These are phyloP conservation scores for Aspergillus sclerotialis DNA, from an alignment of 2,329 filamentous ascomycete species.

Conservation along the genomic window DNA sequence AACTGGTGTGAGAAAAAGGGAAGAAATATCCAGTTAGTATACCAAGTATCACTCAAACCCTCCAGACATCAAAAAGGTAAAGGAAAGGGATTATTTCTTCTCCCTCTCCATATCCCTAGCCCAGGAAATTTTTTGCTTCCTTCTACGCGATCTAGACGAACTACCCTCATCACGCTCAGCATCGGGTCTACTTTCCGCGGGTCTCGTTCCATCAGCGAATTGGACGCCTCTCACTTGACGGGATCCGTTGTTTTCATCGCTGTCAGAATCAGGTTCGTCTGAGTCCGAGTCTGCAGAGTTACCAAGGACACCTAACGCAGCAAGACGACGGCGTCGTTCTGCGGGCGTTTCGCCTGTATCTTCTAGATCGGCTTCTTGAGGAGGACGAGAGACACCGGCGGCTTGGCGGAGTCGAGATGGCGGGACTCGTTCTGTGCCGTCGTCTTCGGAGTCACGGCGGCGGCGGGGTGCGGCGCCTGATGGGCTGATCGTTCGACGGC, in stretches of 20 bases:
- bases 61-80: too few species aligned
- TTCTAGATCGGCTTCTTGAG: constrained; percentile 20
- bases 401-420: constrained; percentile 28
- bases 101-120: too few species aligned
- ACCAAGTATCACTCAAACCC: too few species aligned
- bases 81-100: too few species aligned
- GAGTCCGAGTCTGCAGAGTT: constrained; percentile 21
- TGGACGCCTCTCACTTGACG: constrained; percentile 17
- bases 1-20: too few species aligned
- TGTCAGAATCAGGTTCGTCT: constrained; percentile 19
- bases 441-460: constrained; percentile 35
- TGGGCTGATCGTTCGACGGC: constrained; percentile 28
- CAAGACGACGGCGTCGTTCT: constrained; percentile 40
- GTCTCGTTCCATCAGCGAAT: constrained; percentile 26
- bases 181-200: constrained; percentile 14
- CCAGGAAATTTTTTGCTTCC: too few species aligned
- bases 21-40: too few species aligned
- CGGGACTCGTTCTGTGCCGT: constrained; percentile 37
- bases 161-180: too few species aligned
- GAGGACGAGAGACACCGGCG: constrained; percentile 20
- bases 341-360: constrained; percentile 39
- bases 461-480: constrained; percentile 16
- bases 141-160: too few species aligned
- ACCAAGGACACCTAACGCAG: constrained; percentile 32
- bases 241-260: constrained; percentile 15